phyloP scores from a whole-genome alignment of 371 early-diverging fungal species.

The Chytridium lagenaria region DNA sequence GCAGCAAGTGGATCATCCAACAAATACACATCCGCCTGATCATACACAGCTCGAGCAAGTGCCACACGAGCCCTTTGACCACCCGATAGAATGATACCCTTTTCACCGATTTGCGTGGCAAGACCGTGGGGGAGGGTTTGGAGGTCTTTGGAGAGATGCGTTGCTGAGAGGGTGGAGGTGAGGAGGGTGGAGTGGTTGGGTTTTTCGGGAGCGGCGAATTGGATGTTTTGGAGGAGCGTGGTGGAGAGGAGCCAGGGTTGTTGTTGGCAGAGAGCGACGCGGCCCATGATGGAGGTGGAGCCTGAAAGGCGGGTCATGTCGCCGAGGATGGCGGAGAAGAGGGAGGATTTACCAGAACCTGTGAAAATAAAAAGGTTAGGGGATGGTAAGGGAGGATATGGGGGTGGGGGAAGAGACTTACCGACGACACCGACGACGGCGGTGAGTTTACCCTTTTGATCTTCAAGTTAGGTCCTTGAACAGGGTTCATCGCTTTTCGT shows the following conservation, averaged over 20 bases:
- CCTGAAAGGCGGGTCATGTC: conserved; percentile 32
- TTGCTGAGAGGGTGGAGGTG: conserved; percentile 30
- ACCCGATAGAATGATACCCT: conserved; percentile 57
- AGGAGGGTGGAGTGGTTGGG: conserved; percentile 35
- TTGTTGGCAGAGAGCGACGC: conserved; percentile 26
- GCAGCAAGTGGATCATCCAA: conserved; percentile 79
- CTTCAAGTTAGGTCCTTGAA: conserved; percentile 16
- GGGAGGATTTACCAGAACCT: conserved; percentile 16
- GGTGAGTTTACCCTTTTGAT: conserved; percentile 25
- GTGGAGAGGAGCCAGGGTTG: conserved; percentile 54
- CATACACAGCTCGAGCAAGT: conserved; percentile 69
- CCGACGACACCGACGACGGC: conserved; percentile 33
- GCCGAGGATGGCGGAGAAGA: conserved; percentile 42
- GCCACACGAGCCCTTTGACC: conserved; percentile 53
- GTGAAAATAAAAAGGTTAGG: background rate
- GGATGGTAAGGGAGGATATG: too few relatives aligned
- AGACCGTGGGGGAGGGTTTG: conserved; percentile 39
- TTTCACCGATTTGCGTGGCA: conserved; percentile 49
- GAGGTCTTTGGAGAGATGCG: conserved; percentile 48
- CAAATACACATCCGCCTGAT: conserved; percentile 61
- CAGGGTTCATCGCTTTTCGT: conserved; percentile 9
- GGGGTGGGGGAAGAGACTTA: background rate
- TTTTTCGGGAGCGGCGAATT: conserved; percentile 45
- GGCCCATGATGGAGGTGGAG: background rate
- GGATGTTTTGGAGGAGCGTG: conserved; percentile 52